phyloP scores from a whole-genome alignment of 2,329 filamentous ascomycete species.

The Fusarium transvaalense region DNA sequence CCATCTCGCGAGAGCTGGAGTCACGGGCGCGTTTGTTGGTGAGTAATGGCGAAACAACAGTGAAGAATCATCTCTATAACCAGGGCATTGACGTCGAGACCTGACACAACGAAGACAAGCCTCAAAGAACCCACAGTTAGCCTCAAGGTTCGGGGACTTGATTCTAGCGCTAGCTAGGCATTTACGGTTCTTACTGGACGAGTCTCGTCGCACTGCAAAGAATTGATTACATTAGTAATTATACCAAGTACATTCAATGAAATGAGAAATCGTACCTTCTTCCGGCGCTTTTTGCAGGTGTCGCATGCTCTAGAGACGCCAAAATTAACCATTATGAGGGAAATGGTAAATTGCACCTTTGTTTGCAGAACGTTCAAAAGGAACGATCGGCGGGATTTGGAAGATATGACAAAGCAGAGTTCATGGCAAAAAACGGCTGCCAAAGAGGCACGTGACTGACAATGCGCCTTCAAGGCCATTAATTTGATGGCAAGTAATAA shows the following conservation, averaged over 20 bases:
- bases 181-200: slow-evolving; percentile 17
- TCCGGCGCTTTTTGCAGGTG: slow-evolving; percentile 20
- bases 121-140: background rate
- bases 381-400: background rate
- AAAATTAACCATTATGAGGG: slow-evolving; percentile 8
- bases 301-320: slow-evolving; percentile 16
- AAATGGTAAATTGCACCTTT: background rate
- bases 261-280: slow-evolving; percentile 1
- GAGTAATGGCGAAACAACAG: slow-evolving; percentile 16
- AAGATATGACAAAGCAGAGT: background rate
- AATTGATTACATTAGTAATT: background rate
- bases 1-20: background rate
- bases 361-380: background rate
- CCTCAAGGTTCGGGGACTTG: background rate
- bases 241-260: no score
- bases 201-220: slow-evolving; percentile 15
- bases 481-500: background rate
- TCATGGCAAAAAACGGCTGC: background rate
- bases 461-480: background rate
- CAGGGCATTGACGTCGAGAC: slow-evolving; percentile 6
- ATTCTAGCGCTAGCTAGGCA: background rate
- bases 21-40: background rate
- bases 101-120: slow-evolving; percentile 15
- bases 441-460: background rate
- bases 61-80: slow-evolving; percentile 10